phyloP scores from a whole-genome alignment of 108 stramenopile species.

The Nitzschia sp. region DNA sequence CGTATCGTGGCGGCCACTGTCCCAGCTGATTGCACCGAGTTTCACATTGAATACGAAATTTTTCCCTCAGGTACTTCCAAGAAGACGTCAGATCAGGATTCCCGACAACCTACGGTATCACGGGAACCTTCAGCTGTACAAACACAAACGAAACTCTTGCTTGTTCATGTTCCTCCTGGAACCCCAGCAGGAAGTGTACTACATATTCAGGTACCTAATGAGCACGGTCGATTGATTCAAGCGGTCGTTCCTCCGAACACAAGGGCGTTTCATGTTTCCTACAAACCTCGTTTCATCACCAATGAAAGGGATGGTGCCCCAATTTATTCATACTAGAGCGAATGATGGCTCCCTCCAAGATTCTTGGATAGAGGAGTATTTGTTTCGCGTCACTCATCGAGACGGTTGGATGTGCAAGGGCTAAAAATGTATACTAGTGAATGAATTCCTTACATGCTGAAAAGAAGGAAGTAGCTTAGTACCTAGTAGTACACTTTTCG shows the following conservation, averaged over 20 bases:
- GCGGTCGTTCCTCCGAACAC: conserved; percentile 41
- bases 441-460: too few species aligned
- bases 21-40: conserved; percentile 38
- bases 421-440: too few species aligned
- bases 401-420: too few species aligned
- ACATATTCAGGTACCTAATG: conserved; percentile 45
- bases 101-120: background rate
- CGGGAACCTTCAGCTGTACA: background rate
- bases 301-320: too few species aligned
- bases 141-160: conserved; percentile 15
- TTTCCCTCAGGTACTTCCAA: background rate
- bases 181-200: conserved; percentile 30
- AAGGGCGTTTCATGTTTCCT: conserved; percentile 42
- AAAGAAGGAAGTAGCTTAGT: too few species aligned
- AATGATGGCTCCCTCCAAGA: too few species aligned
- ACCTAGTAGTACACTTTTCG: too few species aligned
- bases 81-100: background rate
- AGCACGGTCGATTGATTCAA: conserved; percentile 31
- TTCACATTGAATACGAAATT: conserved; percentile 44
- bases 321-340: too few species aligned
- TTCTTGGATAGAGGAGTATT: too few species aligned
- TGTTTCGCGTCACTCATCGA: too few species aligned
- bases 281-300: conserved; percentile 15
- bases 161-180: conserved; percentile 42
- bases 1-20: conserved; percentile 36